Base-by-base conservation (phyloP, 2,329 filamentous ascomycete genomes). In the Fusarium sp. region DNA sequence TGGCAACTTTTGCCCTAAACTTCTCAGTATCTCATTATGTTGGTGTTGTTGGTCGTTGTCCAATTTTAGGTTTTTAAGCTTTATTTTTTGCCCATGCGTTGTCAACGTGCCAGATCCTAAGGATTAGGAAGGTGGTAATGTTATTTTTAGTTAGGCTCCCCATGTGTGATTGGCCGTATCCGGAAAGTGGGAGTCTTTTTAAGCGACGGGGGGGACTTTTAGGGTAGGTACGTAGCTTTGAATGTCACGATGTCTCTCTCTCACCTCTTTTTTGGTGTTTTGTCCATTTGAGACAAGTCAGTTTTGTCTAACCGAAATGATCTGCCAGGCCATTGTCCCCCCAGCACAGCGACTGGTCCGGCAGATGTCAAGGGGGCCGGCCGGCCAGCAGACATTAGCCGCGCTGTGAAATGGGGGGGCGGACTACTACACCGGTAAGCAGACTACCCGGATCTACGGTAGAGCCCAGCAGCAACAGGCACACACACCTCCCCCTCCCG, bases 381-480 rank as follows among this genome's bases (percentile, higher is more conserved):
- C 29, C 29, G 47, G 18, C 45, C 47, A 52, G 47, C 4, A 54
- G 10, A 31, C n/a, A 54, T 31, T 54, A 61, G 42, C 58, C 38
- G 27, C 45, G 31, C 16, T 62, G 29, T 14, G 27, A 50, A 22
- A 34, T 18, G 31, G 40, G n/a, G 22, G 38, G 16, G 45, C 20
- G 42, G 20, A 13, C 20, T 35, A 37, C 20, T 14, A 35, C 34
- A 22, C 22, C 35, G 34, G 34, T 20, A 57, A 37, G 34, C 52
- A 57, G 31, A 35, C 38, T 29, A 47, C n/a, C 58, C 58, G 58
- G 58, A 61, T 47, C 58, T 61, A 61, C 40, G 38, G 58, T 61
- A 31, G 27, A 45, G 40, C 27, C 38, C 20, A 34, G 37, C 27
- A 16, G 54, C 34, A 24, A 22, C 20, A n/a, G 16, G 16, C 14